phyloP scores from a whole-genome alignment of 257 asterid genomes.

The Handroanthus guayacan region DNA sequence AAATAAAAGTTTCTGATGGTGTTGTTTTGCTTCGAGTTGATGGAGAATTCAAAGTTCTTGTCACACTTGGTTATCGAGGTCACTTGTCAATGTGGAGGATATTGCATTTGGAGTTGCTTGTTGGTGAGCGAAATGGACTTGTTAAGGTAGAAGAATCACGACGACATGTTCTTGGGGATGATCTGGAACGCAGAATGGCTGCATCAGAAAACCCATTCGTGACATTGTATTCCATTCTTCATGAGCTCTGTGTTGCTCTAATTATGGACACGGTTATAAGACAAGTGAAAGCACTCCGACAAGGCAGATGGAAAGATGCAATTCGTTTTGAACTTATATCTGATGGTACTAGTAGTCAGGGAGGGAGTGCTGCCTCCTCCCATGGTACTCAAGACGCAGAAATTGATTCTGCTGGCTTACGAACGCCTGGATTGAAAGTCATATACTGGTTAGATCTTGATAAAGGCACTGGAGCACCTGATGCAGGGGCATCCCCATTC shows the following conservation, averaged over 20 bases:
- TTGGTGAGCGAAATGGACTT: conserved; percentile 85
- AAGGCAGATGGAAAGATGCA: conserved; percentile 98
- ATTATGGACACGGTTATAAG: conserved; percentile 95
- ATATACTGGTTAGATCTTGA: conserved; percentile 95
- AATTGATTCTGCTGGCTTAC: conserved; percentile 70
- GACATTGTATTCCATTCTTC: conserved; percentile 80
- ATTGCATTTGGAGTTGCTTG: conserved; percentile 94
- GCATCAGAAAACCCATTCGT: conserved; percentile 83
- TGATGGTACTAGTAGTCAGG: conserved; percentile 82
- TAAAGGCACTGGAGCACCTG: conserved; percentile 67
- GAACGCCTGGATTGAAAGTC: conserved; percentile 95
- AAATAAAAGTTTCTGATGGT: conserved; percentile 83
- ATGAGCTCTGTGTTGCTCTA: conserved; percentile 93
- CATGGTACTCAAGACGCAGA: conserved; percentile 83
- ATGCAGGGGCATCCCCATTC: conserved; percentile 71
- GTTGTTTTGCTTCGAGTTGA: conserved; percentile 85
- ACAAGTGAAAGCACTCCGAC: conserved; percentile 91
- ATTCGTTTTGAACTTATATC: conserved; percentile 96
- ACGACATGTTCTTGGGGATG: conserved; percentile 95
- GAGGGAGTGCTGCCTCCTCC: conserved; percentile 53
- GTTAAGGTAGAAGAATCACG: conserved; percentile 91
- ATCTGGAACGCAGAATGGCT: conserved; percentile 99
- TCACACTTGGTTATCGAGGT: conserved; percentile 98
- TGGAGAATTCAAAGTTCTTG: conserved; percentile 95
- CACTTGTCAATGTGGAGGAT: conserved; percentile 98